Conservation (phyloP, 192 early-diverging fungal species). For the Pilaira anomala region DNA sequence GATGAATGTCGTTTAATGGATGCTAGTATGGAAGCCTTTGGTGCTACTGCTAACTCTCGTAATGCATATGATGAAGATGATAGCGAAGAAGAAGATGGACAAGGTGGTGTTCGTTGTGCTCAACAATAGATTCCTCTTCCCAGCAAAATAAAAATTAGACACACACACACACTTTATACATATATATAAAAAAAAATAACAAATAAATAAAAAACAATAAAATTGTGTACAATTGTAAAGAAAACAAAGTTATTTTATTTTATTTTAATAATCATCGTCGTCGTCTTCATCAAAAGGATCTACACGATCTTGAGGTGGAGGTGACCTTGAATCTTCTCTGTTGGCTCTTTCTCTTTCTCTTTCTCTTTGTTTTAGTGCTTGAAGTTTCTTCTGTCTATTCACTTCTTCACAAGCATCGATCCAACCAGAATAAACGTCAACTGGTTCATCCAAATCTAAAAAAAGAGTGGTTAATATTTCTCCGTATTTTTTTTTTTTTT, state of each 20-base stretch:
- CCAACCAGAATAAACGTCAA: conserved; percentile 92
- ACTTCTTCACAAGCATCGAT: conserved; percentile 78
- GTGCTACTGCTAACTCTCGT: conserved; percentile 34
- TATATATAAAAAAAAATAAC: not conserved
- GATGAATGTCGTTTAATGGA: conserved; percentile 44
- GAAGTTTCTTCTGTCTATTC: conserved; percentile 25
- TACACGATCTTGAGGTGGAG: conserved; percentile 10
- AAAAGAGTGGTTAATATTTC: not conserved
- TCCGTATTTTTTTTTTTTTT: no score
- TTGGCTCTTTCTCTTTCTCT: not conserved
- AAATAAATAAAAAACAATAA: not conserved
- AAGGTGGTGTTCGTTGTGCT: conserved; percentile 45
- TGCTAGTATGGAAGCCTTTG: conserved; percentile 46
- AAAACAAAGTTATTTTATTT: no score
- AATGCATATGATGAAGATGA: conserved; percentile 56
- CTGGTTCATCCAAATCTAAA: conserved; percentile 66
- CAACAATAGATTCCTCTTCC: conserved; percentile 37
- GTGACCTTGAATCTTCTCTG: conserved; percentile 9
- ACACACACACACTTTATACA: not conserved
- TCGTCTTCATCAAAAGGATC: conserved; percentile 24
- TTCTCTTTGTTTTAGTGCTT: conserved; percentile 15
- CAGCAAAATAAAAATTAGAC: not conserved
- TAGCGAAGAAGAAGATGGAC: conserved; percentile 32
- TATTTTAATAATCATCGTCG: conserved; percentile 3
- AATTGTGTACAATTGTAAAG: not conserved